Conservation (phyloP, 805 yeast species). For the Candida maesae region DNA sequence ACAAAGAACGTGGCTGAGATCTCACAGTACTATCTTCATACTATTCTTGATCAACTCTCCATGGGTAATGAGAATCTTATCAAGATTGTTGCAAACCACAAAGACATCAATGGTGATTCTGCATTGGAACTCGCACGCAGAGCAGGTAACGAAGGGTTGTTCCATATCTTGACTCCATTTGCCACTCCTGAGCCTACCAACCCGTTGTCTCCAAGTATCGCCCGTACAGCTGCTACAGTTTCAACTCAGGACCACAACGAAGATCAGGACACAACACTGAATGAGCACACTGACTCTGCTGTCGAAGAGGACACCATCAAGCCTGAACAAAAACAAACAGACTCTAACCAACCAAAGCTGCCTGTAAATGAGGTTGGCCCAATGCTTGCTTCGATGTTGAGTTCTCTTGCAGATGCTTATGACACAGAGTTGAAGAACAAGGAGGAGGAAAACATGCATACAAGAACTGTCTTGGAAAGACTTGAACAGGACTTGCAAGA, state of each 20-base stretch:
- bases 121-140: conserved; percentile 76
- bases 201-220: conserved; percentile 1
- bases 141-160: conserved; percentile 44
- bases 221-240: conserved; percentile 1
- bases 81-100: conserved; percentile 63
- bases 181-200: neutral
- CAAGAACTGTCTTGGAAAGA: conserved; percentile 37
- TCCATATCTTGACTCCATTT: conserved; percentile 34
- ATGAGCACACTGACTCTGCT: conserved; percentile 7
- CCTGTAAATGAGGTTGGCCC: conserved; percentile 28
- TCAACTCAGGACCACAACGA: neutral
- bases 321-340: conserved; percentile 2
- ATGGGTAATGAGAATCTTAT: conserved; percentile 41
- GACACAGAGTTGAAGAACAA: conserved; percentile 51
- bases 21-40: conserved; percentile 52
- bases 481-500: conserved; percentile 38
- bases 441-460: conserved; percentile 50
- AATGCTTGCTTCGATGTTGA: conserved; percentile 34
- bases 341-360: conserved; percentile 15
- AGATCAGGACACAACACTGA: conserved; percentile 4
- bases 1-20: conserved; percentile 45
- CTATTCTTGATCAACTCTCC: conserved; percentile 42
- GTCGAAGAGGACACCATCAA: conserved; percentile 2
- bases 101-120: conserved; percentile 81
- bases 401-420: conserved; percentile 48